Evolutionary conservation across 345 rosid genomes (phyloP), one percentile per base, ranked within the genome.

Genomic region (Eucalyptus cloeziana): DNA sequence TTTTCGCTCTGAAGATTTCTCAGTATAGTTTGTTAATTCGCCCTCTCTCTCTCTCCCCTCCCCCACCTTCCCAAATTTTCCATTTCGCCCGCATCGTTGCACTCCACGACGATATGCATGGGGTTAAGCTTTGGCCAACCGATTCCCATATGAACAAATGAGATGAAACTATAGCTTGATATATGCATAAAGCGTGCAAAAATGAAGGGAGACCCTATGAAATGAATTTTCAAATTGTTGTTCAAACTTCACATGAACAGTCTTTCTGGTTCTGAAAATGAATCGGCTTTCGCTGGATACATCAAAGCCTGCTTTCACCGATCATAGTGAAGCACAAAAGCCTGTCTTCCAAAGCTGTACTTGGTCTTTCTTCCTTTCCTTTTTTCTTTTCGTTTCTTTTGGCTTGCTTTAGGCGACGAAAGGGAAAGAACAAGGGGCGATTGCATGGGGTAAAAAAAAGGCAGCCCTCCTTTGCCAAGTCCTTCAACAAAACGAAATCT

Each of bases 391-490:
- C 47, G 85, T 40, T 21, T 76, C 85, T 40, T 76, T 76, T 76
- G 47, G 85, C 85, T 76, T 76, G 85, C 85, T 76, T 76, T 76
- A 76, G 54, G 64, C 12, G n/a, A 37, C 22, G 58, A 60, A 86
- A 86, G 64, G n/a, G 49, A 60, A 86, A 86, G 87, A 86, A 22
- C 87, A 22, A 31, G 45, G 22, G 13, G 87, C 87, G 89, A 88
- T 89, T 88, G 88, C 88, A 85, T 52, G 71, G 49, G 30, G 12
- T 9, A 17, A 40, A 76, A 37, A 3, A 88, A 92, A 90, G 88
- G 92, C 90, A 86, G 91, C 92, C 89, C 92, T 89, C 43, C 47
- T 88, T 87, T 31, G 11, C 88, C 88, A 44, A 64, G 89, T 16
- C 40, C 76, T 64, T n/a, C 76, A 15, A 8, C 21, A 7, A n/a